These are phyloP conservation scores for Zygosaccharomyces pseudorouxii DNA, from an alignment of 805 yeast genomes.

Conservation along the genomic window DNA sequence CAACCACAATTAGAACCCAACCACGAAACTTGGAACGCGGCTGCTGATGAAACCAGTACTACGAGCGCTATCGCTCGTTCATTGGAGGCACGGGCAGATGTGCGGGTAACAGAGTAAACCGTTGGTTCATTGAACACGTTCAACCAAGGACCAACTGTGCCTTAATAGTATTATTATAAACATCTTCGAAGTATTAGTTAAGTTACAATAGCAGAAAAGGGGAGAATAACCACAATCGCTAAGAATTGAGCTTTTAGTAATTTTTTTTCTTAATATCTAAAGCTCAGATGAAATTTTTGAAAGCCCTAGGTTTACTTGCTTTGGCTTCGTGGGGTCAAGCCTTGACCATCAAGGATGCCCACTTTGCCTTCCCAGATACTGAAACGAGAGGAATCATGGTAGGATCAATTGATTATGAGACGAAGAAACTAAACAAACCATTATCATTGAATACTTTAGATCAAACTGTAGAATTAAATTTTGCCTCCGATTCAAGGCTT, in stretches of 20 bases:
- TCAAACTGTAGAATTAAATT: slow-evolving; percentile 20
- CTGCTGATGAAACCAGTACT: slow-evolving; percentile 7
- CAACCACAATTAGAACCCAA: not conserved
- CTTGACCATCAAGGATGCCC: slow-evolving; percentile 13
- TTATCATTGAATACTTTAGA: slow-evolving; percentile 13
- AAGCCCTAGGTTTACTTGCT: slow-evolving; percentile 7
- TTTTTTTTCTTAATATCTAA: not conserved
- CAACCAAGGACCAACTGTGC: not conserved
- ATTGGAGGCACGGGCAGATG: slow-evolving; percentile 7
- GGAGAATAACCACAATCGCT: not conserved
- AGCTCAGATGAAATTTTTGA: slow-evolving; percentile 13
- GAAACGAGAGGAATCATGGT: slow-evolving; percentile 13
- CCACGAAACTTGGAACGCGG: not conserved
- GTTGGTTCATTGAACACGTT: slow-evolving; percentile 4
- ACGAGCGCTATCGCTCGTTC: slow-evolving; percentile 17
- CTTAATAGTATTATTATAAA: not conserved
- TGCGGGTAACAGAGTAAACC: slow-evolving; percentile 12
- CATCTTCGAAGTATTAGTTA: not conserved
- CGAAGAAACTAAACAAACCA: slow-evolving; percentile 10
- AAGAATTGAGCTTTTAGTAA: not conserved
- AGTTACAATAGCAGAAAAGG: not conserved
- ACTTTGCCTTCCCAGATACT: slow-evolving; percentile 16
- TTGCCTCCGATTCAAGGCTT: slow-evolving; percentile 20
- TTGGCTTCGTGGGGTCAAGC: slow-evolving; percentile 12
- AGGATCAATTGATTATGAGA: slow-evolving; percentile 11